Evolutionary conservation across 805 yeast genomes (phyloP).

Genomic region (Priceomyces medius): DNA sequence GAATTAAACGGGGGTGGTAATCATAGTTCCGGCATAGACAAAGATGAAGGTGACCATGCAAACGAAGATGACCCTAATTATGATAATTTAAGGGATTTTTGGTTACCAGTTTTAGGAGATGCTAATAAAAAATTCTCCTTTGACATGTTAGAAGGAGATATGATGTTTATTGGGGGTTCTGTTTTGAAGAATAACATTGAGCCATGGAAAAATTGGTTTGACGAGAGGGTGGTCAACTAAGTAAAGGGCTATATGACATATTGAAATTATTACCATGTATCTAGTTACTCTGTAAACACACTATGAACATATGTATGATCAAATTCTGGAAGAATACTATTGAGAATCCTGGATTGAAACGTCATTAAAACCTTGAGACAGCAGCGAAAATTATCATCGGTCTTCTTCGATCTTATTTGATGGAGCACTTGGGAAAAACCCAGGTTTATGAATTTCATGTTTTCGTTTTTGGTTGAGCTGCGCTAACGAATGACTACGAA

Average conservation of each 20-base stretch:
- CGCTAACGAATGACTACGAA: slow-evolving; percentile 35
- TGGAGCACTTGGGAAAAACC: slow-evolving; percentile 40
- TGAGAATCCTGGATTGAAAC: too few species aligned
- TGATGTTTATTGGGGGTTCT: slow-evolving; percentile 73
- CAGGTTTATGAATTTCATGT: slow-evolving; percentile 33
- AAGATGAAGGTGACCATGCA: slow-evolving; percentile 36
- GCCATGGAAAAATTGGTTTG: slow-evolving; percentile 77
- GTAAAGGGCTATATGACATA: background rate
- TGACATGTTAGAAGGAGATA: slow-evolving; percentile 67
- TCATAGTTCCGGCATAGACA: slow-evolving; percentile 41
- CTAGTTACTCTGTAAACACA: too few species aligned
- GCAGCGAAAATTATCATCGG: background rate
- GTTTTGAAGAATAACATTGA: slow-evolving; percentile 54
- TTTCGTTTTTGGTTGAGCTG: slow-evolving; percentile 25
- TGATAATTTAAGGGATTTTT: slow-evolving; percentile 40
- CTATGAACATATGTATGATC: too few species aligned
- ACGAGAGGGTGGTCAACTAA: slow-evolving; percentile 63
- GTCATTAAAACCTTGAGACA: background rate
- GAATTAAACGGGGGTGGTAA: slow-evolving; percentile 33
- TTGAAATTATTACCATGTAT: background rate
- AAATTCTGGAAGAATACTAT: too few species aligned
- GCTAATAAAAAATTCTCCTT: slow-evolving; percentile 53
- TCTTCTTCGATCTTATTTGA: slow-evolving; percentile 3
- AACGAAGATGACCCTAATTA: slow-evolving; percentile 36
- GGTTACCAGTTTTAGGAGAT: slow-evolving; percentile 38